phyloP scores from a whole-genome alignment of 2,329 filamentous ascomycete species.

The Aureobasidium namibiae region DNA sequence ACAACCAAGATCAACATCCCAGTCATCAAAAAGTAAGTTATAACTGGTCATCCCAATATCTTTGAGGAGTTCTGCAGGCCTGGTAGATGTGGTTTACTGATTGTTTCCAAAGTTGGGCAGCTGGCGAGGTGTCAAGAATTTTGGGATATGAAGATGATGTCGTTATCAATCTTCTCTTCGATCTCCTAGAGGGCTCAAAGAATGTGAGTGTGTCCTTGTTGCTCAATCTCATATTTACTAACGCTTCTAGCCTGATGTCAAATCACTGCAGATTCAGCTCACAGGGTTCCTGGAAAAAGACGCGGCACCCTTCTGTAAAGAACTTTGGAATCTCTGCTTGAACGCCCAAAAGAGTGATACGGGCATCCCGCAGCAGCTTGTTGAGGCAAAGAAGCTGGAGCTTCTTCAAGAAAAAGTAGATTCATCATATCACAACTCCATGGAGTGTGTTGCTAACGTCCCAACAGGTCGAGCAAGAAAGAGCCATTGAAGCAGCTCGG shows the following conservation, averaged over 20 bases:
- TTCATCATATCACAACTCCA: not conserved
- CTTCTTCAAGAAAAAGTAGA: conserved; percentile 86
- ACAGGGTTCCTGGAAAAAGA: conserved; percentile 94
- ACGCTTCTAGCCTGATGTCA: conserved; percentile 73
- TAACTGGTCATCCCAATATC: not conserved
- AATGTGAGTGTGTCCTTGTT: conserved; percentile 50
- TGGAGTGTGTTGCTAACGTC: not conserved
- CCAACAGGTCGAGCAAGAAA: conserved; percentile 68
- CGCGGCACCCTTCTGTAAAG: conserved; percentile 80
- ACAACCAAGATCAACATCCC: conserved; percentile 95
- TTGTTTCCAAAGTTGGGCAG: conserved; percentile 70
- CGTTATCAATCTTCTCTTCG: conserved; percentile 75
- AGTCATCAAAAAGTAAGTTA: conserved; percentile 89
- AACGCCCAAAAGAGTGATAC: conserved; percentile 83
- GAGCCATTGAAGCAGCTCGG: conserved; percentile 66
- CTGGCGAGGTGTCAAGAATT: conserved; percentile 75
- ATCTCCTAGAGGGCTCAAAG: conserved; percentile 62
- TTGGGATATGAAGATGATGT: conserved; percentile 93
- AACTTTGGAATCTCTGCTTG: conserved; percentile 83
- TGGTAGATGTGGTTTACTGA: not conserved
- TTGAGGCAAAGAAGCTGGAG: conserved; percentile 94
- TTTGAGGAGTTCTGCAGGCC: not conserved
- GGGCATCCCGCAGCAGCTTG: conserved; percentile 85
- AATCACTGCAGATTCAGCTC: conserved; percentile 86
- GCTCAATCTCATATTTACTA: not conserved